Base-by-base conservation (phyloP, 2,329 filamentous ascomycete genomes). In the Teratosphaeria destructans region DNA sequence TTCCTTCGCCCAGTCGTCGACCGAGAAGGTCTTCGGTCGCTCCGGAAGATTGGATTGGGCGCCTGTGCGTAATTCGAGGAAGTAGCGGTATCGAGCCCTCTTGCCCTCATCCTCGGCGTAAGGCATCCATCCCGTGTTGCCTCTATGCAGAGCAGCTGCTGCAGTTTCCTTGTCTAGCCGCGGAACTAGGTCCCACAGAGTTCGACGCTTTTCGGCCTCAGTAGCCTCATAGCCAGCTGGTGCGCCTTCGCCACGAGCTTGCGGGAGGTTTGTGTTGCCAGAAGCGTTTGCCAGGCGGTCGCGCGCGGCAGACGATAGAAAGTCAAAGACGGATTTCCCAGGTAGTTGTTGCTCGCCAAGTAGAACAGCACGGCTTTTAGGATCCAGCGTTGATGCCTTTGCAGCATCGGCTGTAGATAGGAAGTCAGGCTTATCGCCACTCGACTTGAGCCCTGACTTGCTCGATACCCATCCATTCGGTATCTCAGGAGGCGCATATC, bases 301-400 rank as follows among this genome's bases (percentile, higher is more conserved):
- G 62, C 94, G 85, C 3, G 89, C 85, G 37, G 88, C 82, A 0
- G 89, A 80, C 0, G 89, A 89, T 64, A 99, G 81, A 73, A 89
- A 99, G 74, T 97, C 92, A 72, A 97, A 99, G 2, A 99, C 86
- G 0, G 94, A 97, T 76, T 97, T 39, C 0, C 90, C 90, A 0
- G 92, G 92, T 0, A 97, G 78, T 39, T 84, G 82, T 47, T 83
- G 79, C 75, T 96, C 93, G 39, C 92, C 92, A 1, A 97, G 80
- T 0, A 95, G 79, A 3, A 85, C 85, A 12, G 91, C 92, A 62
- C 94, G 85, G 52, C 87, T 80, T 68, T 84, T 86, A 0, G 90
- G 86, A 70, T 95, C 85, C 8, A 95, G 80, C 0, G 80, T 84
- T 0, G 90, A 94, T 2, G 83, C 78, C 72, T 87, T 92, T 8